Evolutionary conservation across 495 filamentous ascomycete genomes (phyloP).

Genomic region (Xylaria venustula): DNA sequence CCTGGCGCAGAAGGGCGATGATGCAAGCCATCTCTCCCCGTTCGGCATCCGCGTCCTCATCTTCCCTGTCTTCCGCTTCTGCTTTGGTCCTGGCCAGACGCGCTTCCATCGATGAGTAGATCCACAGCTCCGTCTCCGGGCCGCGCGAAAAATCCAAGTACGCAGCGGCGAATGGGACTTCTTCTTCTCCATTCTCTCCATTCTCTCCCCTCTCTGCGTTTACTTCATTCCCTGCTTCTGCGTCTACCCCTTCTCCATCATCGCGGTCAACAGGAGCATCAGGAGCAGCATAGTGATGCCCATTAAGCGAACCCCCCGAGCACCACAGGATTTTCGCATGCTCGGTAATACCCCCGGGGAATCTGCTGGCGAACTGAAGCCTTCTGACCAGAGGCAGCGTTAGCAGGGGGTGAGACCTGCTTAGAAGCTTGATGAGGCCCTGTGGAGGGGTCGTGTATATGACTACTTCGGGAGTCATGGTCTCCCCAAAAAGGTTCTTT

Average conservation of each 20-base stretch:
- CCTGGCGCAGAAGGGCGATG: constrained; percentile 17
- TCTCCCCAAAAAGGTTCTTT: not conserved
- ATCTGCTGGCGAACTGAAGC: constrained; percentile 50
- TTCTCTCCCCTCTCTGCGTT: too few relatives aligned
- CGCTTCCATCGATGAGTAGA: constrained; percentile 57
- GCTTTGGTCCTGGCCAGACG: not conserved
- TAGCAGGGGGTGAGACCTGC: constrained; percentile 47
- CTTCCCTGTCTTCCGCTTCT: too few relatives aligned
- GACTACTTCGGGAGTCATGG: constrained; percentile 28
- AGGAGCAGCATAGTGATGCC: not conserved
- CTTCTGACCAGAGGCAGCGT: constrained; percentile 58
- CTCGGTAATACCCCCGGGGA: constrained; percentile 35
- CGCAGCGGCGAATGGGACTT: constrained; percentile 45
- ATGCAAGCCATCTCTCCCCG: constrained; percentile 1
- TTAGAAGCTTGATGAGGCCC: constrained; percentile 43
- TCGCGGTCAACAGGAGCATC: too few relatives aligned
- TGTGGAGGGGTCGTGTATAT: constrained; percentile 37
- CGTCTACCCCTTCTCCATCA: too few relatives aligned
- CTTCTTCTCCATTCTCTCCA: not conserved
- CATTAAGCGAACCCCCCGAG: constrained; percentile 26
- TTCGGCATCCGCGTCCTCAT: not conserved
- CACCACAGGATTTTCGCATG: constrained; percentile 37
- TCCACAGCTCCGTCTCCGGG: constrained; percentile 60
- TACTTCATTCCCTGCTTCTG: too few relatives aligned
- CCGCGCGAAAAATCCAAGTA: constrained; percentile 56